Base-by-base conservation (phyloP, 2,329 filamentous ascomycete genomes). In the Neofusicoccum cordaticola region DNA sequence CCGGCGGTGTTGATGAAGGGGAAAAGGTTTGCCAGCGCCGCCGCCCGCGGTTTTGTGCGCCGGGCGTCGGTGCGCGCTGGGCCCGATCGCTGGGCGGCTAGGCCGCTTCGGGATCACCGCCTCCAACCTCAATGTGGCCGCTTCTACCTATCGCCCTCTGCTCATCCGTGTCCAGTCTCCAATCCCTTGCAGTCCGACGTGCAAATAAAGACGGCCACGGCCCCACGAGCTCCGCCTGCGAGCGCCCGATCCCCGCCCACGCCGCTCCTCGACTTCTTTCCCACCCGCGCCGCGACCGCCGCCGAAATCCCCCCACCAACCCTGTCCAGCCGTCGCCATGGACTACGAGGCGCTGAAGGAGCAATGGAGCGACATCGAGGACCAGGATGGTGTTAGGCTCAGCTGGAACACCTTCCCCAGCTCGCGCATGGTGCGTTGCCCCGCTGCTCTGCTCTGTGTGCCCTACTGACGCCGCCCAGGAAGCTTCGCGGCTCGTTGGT, bases 351-450 rank as follows among this genome's bases (percentile, higher is more conserved):
- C 88, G 71, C 82, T 96, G 71, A 97, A 97, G 82, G 93, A 97
- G 80, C 90, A 94, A 82, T 97, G 93, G 93, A 92, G 90, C 74
- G 93, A 97, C 78, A 89, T 96, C 66, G 95, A 99, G 83, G 95
- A 99, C 75, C 89, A 92, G 71, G 95, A 99, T 87, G 95, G 95
- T 67, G 88, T 98, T 74, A 89, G 95, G 68, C 85, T 99, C 70
- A 97, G 94, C 81, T 99, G 95, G 95, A 99, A 99, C 78, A 96
- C 96, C 67, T 96, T 99, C 75, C 95, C 95, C 57, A 97, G 93
- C 83, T 94, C 94, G 74, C 92, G 95, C 77, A 97, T 99, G 93
- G 93, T 78, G 73, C 31, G 72, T 65, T 48, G 48, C 65, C 44
- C 17, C n/a, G 2, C 5, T 13, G 34, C 35, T 41, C 27, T 15